Evolutionary conservation across 2,329 filamentous ascomycete genomes (phyloP), one percentile per base, ranked within the genome.

Genomic region (Hypoxylon sp.): DNA sequence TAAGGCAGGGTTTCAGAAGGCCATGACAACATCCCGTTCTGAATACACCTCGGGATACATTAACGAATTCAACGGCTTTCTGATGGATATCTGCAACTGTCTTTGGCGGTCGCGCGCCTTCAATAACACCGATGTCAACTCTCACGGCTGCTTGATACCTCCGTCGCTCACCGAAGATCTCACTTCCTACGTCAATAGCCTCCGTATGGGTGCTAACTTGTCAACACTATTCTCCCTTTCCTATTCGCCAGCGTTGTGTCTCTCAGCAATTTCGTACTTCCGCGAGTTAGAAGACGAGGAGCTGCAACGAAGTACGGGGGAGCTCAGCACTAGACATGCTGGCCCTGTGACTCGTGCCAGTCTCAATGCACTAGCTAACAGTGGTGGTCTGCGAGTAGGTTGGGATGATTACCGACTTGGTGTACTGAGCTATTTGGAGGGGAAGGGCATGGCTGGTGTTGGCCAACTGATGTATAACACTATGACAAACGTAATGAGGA

Each of bases 1-100:
- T 82, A 96, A 96, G 78, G 84, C 84, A 25, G 88, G 90, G 0
- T 93, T 95, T 74, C 92, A 95, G 76, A 80, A 82, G n/a, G 75
- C 74, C 50, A 77, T 77, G 71, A 57, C 62, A 2, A 69, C 61
- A n/a, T 72, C 74, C 5, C 69, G 71, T 11, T 66, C 75, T n/a
- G 65, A 69, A 48, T 91, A 90, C 68, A 84, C 89, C 30, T 84
- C 87, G 46, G 81, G 84, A 33, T 88, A 91, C 62, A 87, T 94
- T 44, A 88, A 89, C 70, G 82, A 86, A 25, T 95, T 96, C 82
- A 97, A 97, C 77, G 91, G 91, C 22, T 94, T 92, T 77, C 86
- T 97, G 33, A 95, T 96, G 89, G 94, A 97, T 77, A 86, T 94
- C 33, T 95, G 93, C 82, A 97, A 97, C 77, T 89, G 92, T 56